phyloP scores from a whole-genome alignment of 257 asterid species.

The Rhazya stricta region DNA sequence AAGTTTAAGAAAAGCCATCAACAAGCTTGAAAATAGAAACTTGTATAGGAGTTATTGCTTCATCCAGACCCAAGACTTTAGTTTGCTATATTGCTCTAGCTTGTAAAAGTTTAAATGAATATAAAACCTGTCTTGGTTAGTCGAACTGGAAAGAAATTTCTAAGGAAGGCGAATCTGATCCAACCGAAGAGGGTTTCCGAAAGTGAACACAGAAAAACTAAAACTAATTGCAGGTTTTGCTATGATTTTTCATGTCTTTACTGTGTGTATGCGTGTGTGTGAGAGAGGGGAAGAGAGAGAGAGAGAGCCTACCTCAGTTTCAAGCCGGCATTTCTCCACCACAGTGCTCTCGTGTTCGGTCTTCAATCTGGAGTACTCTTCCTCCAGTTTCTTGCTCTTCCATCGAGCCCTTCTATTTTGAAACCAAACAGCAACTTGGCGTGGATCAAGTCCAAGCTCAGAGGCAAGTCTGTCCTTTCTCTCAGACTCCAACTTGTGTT shows the following conservation, averaged over 20 bases:
- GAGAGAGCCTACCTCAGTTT: constrained; percentile 43
- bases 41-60: background rate
- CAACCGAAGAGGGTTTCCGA: background rate
- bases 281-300: background rate
- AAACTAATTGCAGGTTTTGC: background rate
- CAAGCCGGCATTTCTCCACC: constrained; percentile 63
- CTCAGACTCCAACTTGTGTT: constrained; percentile 79
- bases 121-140: background rate
- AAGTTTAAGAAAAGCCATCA: background rate
- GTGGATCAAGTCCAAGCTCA: constrained; percentile 77
- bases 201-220: no score
- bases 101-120: background rate
- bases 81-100: no score
- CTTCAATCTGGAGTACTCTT: constrained; percentile 56
- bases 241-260: background rate
- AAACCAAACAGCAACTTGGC: constrained; percentile 98
- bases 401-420: constrained; percentile 88
- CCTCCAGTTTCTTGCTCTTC: constrained; percentile 85
- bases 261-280: background rate
- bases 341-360: constrained; percentile 46
- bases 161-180: background rate
- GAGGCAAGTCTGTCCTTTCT: constrained; percentile 78
- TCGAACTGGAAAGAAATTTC: no score
- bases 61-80: background rate
- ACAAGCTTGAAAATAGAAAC: background rate